These are phyloP conservation scores for Ogataea trehaloabstinens DNA, from an alignment of 805 yeast genomes.

Conservation along the genomic window DNA sequence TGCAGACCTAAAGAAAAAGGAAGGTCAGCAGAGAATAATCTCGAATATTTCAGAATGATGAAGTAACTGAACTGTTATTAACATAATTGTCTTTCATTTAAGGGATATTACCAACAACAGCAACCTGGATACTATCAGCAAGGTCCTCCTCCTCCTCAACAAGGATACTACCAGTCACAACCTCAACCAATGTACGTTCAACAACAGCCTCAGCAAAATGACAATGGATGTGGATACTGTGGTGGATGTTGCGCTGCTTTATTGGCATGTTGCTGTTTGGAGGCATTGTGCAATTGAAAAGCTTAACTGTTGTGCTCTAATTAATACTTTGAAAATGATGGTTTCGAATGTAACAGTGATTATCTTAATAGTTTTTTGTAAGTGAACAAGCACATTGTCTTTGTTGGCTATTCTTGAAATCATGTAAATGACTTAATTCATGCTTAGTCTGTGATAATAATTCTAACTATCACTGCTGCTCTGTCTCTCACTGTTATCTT, in stretches of 20 bases:
- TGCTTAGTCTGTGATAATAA: no score
- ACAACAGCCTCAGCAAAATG: conserved; percentile 19
- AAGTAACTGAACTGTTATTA: conserved; percentile 1
- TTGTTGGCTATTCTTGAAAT: no score
- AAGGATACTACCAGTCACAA: conserved; percentile 21
- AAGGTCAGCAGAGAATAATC: no score
- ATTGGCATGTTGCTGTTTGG: conserved; percentile 21
- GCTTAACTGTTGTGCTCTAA: no score
- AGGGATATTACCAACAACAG: conserved; percentile 23
- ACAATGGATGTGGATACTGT: conserved; percentile 19
- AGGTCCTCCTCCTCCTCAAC: conserved; percentile 8
- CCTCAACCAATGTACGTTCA: conserved; percentile 25
- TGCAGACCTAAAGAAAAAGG: no score
- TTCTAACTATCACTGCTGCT: not conserved
- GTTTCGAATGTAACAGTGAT: no score
- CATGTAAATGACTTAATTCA: no score
- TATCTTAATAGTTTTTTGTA: no score
- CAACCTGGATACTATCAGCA: conserved; percentile 16
- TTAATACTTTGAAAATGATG: no score
- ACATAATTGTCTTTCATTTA: not conserved
- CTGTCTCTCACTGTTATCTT: conserved; percentile 38
- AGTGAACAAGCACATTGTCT: no score
- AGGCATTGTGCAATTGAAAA: conserved; percentile 13
- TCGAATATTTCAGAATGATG: no score
- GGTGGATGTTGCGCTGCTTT: conserved; percentile 21